Base-by-base conservation (phyloP, 1,284 basidiomycete genomes). In the Leccinum glutinopallens region DNA sequence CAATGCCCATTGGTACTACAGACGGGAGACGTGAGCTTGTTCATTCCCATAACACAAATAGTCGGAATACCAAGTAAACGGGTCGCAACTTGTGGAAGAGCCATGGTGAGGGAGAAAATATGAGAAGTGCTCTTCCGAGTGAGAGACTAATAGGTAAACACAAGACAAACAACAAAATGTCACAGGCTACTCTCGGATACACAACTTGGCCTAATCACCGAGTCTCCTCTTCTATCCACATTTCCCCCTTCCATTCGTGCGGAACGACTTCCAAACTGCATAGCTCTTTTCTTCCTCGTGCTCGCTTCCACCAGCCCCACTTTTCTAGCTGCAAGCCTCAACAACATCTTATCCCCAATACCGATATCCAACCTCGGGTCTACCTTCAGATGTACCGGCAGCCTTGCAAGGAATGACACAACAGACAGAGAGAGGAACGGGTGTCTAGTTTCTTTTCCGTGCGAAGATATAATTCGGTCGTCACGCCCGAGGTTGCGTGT, bases 191-290 rank as follows among this genome's bases (percentile, higher is more conserved):
- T 46, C 5, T 22, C 22, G 7, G 32, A 17, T 35, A 19, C 41
- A 60, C 13, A 10, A n/a, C n/a, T n/a, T 7, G 62, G 41, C 43
- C 32, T 53, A 22, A 77, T 68, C 57, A 55, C 65, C 41, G 74
- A 70, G 74, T 87, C 84, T 3, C 89, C 89, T 51, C 83, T 82
- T 66, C 77, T 80, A 69, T 89, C 84, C 3, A 78, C 80, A 6
- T 77, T 79, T 2, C 81, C 83, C 2, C 75, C 75, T 64, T 91
- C 87, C 91, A 98, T 96, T 71, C 96, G 87, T 4, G 96, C 95
- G 58, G 94, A 95, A 75, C 92, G 86, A 66, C 91, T 94, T 3
- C 97, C 97, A 80, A 99, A 99, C 75, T 99, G 97, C 91, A 98
- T 98, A 5, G 97, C 97, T 61, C 93, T 77, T 79, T 99, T 99